These are phyloP conservation scores for Penicillium brevicompactum DNA, from an alignment of 2,329 filamentous ascomycete genomes.

Conservation along the genomic window DNA sequence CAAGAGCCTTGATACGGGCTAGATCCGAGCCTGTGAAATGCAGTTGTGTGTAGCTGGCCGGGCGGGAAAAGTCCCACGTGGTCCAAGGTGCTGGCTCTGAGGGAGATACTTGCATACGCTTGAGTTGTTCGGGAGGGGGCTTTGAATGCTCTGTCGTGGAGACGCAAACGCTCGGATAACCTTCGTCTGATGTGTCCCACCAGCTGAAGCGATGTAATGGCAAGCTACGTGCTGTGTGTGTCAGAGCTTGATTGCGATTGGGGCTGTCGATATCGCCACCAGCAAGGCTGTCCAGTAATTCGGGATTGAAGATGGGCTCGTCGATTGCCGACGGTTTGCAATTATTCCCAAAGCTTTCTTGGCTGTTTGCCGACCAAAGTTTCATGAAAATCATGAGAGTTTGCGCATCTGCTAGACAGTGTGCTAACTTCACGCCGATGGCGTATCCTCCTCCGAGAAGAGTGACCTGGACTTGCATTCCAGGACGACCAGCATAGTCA, in stretches of 20 bases:
- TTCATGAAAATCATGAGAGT: constrained; percentile 48
- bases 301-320: constrained; percentile 1
- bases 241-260: not conserved
- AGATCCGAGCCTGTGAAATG: constrained; percentile 1
- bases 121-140: not conserved
- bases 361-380: constrained; percentile 42
- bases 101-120: not conserved
- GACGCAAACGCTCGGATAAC: not conserved
- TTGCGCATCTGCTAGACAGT: constrained; percentile 50
- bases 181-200: constrained; percentile 1
- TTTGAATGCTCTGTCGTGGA: constrained; percentile 7
- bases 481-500: not conserved
- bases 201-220: constrained; percentile 8
- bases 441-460: constrained; percentile 45
- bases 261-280: constrained; percentile 4
- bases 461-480: constrained; percentile 41
- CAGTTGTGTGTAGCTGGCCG: not conserved
- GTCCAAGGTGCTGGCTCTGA: constrained; percentile 3
- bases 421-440: constrained; percentile 46
- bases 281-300: not conserved
- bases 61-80: constrained; percentile 3
- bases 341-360: constrained; percentile 35
- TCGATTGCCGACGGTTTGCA: not conserved
- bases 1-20: not conserved
- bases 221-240: not conserved